phyloP scores from a whole-genome alignment of 23 red algal genomes.

The Gracilaria gracilis region DNA sequence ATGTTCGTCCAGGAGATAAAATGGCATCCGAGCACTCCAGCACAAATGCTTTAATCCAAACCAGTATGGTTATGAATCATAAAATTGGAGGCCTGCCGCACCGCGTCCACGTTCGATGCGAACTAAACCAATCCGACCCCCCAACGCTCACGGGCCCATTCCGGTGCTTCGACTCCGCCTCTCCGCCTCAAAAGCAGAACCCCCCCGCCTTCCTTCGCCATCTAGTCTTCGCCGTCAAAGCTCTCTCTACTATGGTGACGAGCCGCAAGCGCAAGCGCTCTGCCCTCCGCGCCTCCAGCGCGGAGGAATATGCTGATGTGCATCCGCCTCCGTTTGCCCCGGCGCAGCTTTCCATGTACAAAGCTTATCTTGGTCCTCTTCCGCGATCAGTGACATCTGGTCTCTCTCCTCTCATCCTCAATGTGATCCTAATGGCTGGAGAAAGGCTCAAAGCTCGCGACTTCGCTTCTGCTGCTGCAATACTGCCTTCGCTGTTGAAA shows the following conservation, averaged over 20 bases:
- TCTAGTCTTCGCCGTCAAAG: neutral
- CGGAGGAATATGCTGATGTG: constrained; percentile 21
- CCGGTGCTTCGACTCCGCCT: neutral
- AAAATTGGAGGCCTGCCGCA: neutral
- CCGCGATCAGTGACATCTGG: constrained; percentile 26
- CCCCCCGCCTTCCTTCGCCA: neutral
- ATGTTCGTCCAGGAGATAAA: neutral
- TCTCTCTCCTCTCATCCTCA: constrained; percentile 37
- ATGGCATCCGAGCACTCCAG: neutral
- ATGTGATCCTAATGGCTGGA: constrained; percentile 58
- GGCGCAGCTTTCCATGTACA: constrained; percentile 48
- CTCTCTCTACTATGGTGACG: constrained; percentile 36
- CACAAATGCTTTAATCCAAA: neutral
- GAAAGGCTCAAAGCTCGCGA: constrained; percentile 59
- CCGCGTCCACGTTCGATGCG: too few relatives aligned
- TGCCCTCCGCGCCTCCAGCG: neutral
- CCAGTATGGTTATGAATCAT: too few relatives aligned
- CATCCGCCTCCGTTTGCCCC: constrained; percentile 68
- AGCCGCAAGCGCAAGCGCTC: constrained; percentile 71
- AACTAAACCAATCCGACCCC: neutral
- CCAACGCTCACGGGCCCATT: neutral
- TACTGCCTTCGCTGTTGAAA: constrained; percentile 59
- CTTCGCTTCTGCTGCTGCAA: constrained; percentile 60
- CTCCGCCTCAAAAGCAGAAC: neutral
- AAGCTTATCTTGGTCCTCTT: constrained; percentile 53